phyloP scores from a whole-genome alignment of 495 filamentous ascomycete species.

The Lasiosphaeriaceae sp. region DNA sequence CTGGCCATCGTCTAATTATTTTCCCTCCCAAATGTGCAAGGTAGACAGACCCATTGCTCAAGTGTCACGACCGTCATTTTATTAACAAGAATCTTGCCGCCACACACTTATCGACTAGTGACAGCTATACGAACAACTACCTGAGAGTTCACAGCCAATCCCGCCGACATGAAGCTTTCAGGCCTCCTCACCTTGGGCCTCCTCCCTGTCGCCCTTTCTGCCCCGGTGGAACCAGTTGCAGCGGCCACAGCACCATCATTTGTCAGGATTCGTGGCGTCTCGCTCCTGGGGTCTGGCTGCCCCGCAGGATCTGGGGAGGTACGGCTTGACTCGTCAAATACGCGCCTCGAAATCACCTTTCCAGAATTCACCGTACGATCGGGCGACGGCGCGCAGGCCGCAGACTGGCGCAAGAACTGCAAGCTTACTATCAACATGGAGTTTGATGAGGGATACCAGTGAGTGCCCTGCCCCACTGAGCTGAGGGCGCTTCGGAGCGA shows the following conservation, averaged over 20 bases:
- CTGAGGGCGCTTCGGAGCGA: too few relatives aligned
- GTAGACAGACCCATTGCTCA: background rate
- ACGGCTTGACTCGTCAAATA: background rate
- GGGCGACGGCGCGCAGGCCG: background rate
- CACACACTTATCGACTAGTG: too few relatives aligned
- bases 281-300: background rate
- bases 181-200: background rate
- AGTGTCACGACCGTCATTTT: background rate
- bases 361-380: background rate
- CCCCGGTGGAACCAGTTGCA: background rate
- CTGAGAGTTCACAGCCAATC: background rate
- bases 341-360: background rate
- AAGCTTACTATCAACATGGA: conserved; percentile 9
- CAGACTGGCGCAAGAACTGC: conserved; percentile 9
- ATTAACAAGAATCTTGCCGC: too few relatives aligned
- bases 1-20: background rate
- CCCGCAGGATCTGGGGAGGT: background rate
- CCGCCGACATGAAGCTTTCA: background rate
- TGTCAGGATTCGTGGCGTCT: background rate
- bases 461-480: too few relatives aligned
- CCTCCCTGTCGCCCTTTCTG: background rate
- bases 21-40: background rate
- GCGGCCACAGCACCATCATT: background rate
- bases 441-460: conserved; percentile 10
- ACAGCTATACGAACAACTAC: background rate